A percentile compares a stretch with the other conserved stretches of the same genome.
Evolutionary conservation across 176 grass and related monocot genomes (phyloP).

Genomic region (Phoenix dactylifera): DNA sequence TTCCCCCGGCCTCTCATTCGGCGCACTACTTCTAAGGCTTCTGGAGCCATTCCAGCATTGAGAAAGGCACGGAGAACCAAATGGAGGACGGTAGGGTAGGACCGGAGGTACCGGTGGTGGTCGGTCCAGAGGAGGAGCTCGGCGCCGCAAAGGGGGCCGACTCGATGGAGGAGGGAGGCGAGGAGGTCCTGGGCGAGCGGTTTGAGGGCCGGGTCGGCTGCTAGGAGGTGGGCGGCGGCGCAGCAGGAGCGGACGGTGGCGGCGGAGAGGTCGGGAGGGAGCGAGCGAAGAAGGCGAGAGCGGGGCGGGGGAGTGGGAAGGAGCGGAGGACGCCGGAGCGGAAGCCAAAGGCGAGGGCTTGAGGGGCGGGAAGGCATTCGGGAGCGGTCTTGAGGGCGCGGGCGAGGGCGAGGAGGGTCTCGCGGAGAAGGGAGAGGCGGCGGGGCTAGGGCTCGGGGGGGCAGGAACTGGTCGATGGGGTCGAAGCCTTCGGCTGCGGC

Average conservation of each 20-base stretch:
- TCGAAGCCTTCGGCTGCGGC: slow-evolving; percentile 15
- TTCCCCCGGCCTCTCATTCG: slow-evolving; percentile 23
- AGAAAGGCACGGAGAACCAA: slow-evolving; percentile 72
- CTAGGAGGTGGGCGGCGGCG: slow-evolving; percentile 36
- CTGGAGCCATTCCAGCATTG: slow-evolving; percentile 37
- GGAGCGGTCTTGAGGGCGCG: slow-evolving; percentile 39
- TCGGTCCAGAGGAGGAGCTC: slow-evolving; percentile 37
- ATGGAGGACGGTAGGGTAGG: slow-evolving; percentile 29
- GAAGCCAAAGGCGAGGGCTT: slow-evolving; percentile 15
- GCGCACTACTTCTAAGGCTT: slow-evolving; percentile 41
- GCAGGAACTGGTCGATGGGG: slow-evolving; percentile 38
- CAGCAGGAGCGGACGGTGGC: slow-evolving; percentile 13
- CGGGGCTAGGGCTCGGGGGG: slow-evolving; percentile 23
- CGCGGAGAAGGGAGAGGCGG: slow-evolving; percentile 41
- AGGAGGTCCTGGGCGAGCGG: slow-evolving; percentile 8
- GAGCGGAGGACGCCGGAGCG: slow-evolving; percentile 6
- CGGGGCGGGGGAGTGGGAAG: slow-evolving; percentile 3
- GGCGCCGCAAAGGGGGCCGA: not conserved
- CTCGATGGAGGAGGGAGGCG: slow-evolving; percentile 12
- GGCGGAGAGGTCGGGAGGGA: slow-evolving; percentile 34
- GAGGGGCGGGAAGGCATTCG: slow-evolving; percentile 36
- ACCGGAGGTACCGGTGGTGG: not conserved
- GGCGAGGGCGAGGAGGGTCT: slow-evolving; percentile 31
- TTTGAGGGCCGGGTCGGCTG: slow-evolving; percentile 24
- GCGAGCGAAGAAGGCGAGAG: slow-evolving; percentile 31